Evolutionary conservation across 23 red algal species (phyloP), one percentile per base, ranked within the genome.

Genomic region (Gracilaria domingensis): DNA sequence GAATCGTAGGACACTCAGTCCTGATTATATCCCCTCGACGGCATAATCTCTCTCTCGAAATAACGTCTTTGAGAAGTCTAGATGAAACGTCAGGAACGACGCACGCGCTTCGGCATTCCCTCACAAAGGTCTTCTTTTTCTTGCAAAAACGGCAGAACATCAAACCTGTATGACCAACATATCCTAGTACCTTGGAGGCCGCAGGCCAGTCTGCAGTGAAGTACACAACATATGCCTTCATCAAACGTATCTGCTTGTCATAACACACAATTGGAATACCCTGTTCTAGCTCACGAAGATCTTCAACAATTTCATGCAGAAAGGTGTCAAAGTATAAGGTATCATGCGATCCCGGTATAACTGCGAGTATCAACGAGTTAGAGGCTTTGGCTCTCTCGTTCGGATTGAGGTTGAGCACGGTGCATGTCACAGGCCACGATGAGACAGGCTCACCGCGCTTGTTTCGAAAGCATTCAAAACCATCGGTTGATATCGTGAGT

Each of bases 181-280:
- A 73, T 47, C 67, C 67, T 73, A 73, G 24, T n/a, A 73, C 67
- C 24, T 73, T 73, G 12, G 67, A 73, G 16, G 36, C 67, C 35
- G 67, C 28, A 44, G 67, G n/a, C 67, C 67, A 73, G 28, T 73
- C 18, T 47, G 67, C 35, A 18, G 67, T 16, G 40, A 73, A 26
- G 40, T n/a, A 73, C 35, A 47, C 40, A 26, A 73, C 67, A 33
- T n/a, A 73, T 44, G 67, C 67, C n/a, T n/a, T n/a, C n/a, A n/a
- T n/a, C n/a, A n/a, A n/a, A n/a, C n/a, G n/a, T n/a, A n/a, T n/a
- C n/a, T n/a, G n/a, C n/a, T n/a, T n/a, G n/a, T n/a, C n/a, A n/a
- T n/a, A n/a, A n/a, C n/a, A n/a, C n/a, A n/a, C n/a, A n/a, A n/a
- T n/a, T n/a, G n/a, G n/a, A n/a, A n/a, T n/a, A n/a, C n/a, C n/a